Evolutionary conservation across 805 yeast species (phyloP), one percentile per base, ranked within the genome.

Genomic region (Wickerhamiella domercqiae): DNA sequence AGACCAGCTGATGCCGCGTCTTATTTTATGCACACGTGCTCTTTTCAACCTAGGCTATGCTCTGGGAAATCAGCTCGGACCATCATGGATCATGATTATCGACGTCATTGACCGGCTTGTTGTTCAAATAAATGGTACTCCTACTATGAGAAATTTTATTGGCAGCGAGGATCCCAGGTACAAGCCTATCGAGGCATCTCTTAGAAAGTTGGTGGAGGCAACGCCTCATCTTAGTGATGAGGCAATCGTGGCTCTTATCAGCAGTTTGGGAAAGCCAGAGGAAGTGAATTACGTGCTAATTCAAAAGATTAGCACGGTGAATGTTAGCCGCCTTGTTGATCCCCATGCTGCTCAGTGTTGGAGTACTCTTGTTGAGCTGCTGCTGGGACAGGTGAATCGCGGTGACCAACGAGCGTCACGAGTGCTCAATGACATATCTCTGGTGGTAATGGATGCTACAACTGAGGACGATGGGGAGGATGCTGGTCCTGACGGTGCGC

Each of bases 21-120:
- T 81, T 43, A 66, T 81, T 1, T 66, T 76, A 7, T 73, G 94
- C 46, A 70, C 83, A 29, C 64, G 94, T 35, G 95, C 94, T 0
- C 56, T 87, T 28, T 61, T 76, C 3, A 79, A 82, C 42, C 61
- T 87, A 35, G 84, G 87, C 0, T 67, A 75, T 2, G 79, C 94
- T 0, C 57, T 87, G n/a, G 96, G 95, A 0, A 70, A 86, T 1
- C 68, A 74, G 1, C 62, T 87, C 13, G 68, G 68, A 4, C 53
- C 44, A 1, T 71, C 78, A 22, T 87, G 97, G 97, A 55, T 59
- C 9, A 65, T 65, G 14, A 53, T 77, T 3, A 50, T 75, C 15
- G 64, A 39, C 5, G 40, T 42, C 14, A 43, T 47, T 7, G 40
- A 35, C 21, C 21, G 36, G 3, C 33, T 50, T 11, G 40, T 40